These are phyloP conservation scores for Phytophthora tentaculata DNA, from an alignment of 352 stramenopile genomes.

Conservation along the genomic window DNA sequence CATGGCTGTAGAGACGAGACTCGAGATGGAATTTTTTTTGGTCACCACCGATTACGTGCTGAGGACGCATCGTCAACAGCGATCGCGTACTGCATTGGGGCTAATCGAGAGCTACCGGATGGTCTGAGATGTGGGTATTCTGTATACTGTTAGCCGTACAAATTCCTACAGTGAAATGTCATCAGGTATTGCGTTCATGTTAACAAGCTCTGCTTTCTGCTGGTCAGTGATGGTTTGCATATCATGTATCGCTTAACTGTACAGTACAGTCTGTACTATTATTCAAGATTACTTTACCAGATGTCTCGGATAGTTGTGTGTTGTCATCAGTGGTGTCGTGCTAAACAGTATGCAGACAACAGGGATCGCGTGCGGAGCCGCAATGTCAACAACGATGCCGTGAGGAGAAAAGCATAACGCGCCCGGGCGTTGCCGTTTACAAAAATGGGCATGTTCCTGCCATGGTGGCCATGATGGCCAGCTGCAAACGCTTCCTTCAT, in stretches of 20 bases:
- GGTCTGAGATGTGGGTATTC: not conserved
- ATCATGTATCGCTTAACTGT: too few relatives aligned
- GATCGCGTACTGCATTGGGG: not conserved
- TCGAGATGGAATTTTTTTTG: conserved; percentile 1
- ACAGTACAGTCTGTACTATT: too few relatives aligned
- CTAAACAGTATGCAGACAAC: not conserved
- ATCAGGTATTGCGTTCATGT: too few relatives aligned
- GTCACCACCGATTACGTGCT: conserved; percentile 10
- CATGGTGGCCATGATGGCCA: too few relatives aligned
- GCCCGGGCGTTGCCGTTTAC: not conserved
- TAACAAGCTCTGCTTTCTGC: too few relatives aligned
- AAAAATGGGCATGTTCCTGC: too few relatives aligned
- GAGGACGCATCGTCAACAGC: not conserved
- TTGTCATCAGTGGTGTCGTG: not conserved
- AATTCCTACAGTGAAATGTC: too few relatives aligned
- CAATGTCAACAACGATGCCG: not conserved
- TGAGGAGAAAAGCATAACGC: not conserved
- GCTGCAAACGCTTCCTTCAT: not conserved
- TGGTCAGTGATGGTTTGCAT: too few relatives aligned
- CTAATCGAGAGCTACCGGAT: not conserved
- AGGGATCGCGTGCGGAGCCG: not conserved
- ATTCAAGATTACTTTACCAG: too few relatives aligned
- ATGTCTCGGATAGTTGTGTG: not conserved
- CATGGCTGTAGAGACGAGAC: not conserved
- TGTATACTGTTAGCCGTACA: too few relatives aligned